Conservation (phyloP, 179 eudicot genomes). For the Vitellaria paradoxa region DNA sequence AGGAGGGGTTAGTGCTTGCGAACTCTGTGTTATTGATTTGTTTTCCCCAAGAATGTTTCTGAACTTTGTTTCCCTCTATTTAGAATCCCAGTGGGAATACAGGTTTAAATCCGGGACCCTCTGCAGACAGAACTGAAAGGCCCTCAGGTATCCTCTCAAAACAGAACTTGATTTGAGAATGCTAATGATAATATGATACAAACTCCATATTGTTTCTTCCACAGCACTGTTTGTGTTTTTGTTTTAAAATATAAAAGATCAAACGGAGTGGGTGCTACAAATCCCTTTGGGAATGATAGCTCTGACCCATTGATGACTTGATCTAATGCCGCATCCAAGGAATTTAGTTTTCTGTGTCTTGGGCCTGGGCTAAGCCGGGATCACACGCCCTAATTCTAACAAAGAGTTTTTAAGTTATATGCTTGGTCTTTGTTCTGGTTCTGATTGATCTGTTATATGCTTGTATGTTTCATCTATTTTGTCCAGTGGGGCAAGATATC, state of each 20-base stretch:
- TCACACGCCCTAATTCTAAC: not conserved
- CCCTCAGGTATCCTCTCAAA: slow-evolving; percentile 58
- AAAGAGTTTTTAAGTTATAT: not conserved
- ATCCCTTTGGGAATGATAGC: not conserved
- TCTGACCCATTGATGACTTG: not conserved
- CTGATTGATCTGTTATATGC: not conserved
- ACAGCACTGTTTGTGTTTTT: not conserved
- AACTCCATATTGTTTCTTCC: not conserved
- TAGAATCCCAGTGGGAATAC: slow-evolving; percentile 60
- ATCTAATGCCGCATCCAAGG: not conserved
- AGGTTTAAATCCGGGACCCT: slow-evolving; percentile 67
- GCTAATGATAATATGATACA: not conserved
- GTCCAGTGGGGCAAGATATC: slow-evolving; percentile 73
- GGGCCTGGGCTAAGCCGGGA: not conserved
- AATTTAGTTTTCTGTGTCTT: not conserved
- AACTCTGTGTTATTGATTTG: slow-evolving; percentile 11
- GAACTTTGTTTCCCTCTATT: slow-evolving; percentile 22
- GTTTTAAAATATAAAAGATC: not conserved
- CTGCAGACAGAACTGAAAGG: slow-evolving; percentile 74
- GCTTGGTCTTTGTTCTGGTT: not conserved
- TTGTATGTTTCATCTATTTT: slow-evolving; percentile 16
- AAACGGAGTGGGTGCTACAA: slow-evolving; percentile 1
- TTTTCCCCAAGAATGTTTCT: slow-evolving; percentile 1
- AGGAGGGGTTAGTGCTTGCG: slow-evolving; percentile 63
- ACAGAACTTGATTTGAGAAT: not conserved